Evolutionary conservation across 2,329 filamentous ascomycete genomes (phyloP).

Genomic region (Aspergillus fumigatiaffinis): DNA sequence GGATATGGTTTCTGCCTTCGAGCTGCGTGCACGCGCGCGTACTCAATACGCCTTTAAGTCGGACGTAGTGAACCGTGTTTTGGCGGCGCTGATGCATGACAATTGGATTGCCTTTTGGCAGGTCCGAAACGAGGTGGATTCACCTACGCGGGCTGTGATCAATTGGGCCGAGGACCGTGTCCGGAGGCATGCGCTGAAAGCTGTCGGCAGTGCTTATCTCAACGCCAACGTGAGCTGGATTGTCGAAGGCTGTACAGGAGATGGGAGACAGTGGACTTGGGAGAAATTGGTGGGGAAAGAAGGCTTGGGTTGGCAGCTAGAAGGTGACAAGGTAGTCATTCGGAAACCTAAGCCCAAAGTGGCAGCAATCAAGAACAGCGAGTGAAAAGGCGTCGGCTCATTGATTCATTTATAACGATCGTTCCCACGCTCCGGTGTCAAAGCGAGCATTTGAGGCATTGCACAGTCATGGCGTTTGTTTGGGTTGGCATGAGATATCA

Average conservation of each 20-base stretch:
- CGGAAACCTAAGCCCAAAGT: slow-evolving; percentile 46
- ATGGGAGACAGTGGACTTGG: slow-evolving; percentile 57
- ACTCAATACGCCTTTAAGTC: slow-evolving; percentile 59
- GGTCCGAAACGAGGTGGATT: slow-evolving; percentile 68
- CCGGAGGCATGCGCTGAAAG: slow-evolving; percentile 74
- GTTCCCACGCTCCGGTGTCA: neutral
- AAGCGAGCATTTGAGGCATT: neutral
- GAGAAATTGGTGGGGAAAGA: slow-evolving; percentile 62
- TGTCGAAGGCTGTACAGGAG: slow-evolving; percentile 51
- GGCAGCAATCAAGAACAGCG: slow-evolving; percentile 13
- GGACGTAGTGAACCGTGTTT: slow-evolving; percentile 62
- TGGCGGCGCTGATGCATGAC: slow-evolving; percentile 70
- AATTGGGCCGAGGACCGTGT: slow-evolving; percentile 75
- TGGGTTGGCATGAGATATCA: neutral
- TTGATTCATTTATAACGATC: slow-evolving; percentile 1
- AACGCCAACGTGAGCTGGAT: slow-evolving; percentile 68
- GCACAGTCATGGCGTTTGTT: slow-evolving; percentile 1
- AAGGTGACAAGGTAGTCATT: slow-evolving; percentile 71
- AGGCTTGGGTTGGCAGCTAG: slow-evolving; percentile 80
- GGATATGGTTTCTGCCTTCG: slow-evolving; percentile 69
- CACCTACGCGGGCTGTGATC: slow-evolving; percentile 73
- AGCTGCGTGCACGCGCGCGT: slow-evolving; percentile 52
- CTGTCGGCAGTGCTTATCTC: slow-evolving; percentile 78
- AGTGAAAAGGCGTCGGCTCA: neutral
- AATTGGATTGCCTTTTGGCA: slow-evolving; percentile 79